Evolutionary conservation across 1,284 basidiomycete species (phyloP), one percentile per base, ranked within the genome.

Genomic region (Rhodotorula sp.): DNA sequence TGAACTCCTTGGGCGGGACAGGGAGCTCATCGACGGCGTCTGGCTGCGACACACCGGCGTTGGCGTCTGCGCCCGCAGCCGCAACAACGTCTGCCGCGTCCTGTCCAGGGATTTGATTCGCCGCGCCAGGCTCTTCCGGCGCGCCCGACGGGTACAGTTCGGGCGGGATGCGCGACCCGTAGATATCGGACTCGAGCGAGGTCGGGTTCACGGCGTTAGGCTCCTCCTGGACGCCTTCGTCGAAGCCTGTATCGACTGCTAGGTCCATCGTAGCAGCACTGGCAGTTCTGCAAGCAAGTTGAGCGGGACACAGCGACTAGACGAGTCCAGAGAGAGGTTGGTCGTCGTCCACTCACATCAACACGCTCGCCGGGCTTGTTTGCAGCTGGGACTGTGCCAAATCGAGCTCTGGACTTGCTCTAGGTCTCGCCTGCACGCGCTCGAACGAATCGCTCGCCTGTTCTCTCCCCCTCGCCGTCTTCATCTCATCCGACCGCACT

Each of bases 91-190:
- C 53, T 2, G 46, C 64, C 3, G 24, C 46, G 19, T 47, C 52
- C 4, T 54, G 27, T 0, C 64, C 64, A 0, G 64, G 52, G 30
- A 60, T 1, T 15, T 46, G n/a, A 36, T 66, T 60, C 20, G 52
- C 64, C 9, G 44, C 47, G 1, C 36, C 68, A 1, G 59, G 62
- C 30, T 64, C 53, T 1, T 49, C 68, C 0, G 53, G 39, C 0
- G 52, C 61, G 24, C 47, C 64, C 10, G 53, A 19, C 7, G 68
- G 68, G 49, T 48, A 70, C 24, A 70, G 61, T 30, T 70, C 68
- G 2, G 68, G 64, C 6, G 68, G 44, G 51, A 58, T 46, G 9
- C 44, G 53, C 0, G 27, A 13, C 47, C 64, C 68, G 32, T 39
- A 70, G 29, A 49, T 15, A 27, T 48, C 48, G 0, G 56, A 20